These are phyloP conservation scores for Cetraspora pellucida DNA, from an alignment of 192 early-diverging fungal species.

Conservation along the genomic window DNA sequence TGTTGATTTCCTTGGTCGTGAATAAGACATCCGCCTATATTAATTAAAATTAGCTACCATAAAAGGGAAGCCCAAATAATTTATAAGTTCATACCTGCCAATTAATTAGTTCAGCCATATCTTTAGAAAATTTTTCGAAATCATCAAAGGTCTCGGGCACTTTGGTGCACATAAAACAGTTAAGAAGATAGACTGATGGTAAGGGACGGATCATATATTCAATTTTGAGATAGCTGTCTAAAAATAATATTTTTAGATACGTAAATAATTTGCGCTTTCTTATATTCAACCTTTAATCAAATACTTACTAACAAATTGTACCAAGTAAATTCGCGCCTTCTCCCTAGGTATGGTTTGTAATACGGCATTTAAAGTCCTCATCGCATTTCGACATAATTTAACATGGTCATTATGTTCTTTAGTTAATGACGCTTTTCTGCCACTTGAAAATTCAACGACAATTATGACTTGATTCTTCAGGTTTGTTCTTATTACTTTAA, in stretches of 20 bases:
- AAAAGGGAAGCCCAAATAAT: background rate
- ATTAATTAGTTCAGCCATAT: slow-evolving; percentile 6
- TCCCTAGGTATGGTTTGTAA: slow-evolving; percentile 3
- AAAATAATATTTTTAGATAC: slow-evolving; percentile 20
- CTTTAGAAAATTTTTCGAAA: slow-evolving; percentile 23
- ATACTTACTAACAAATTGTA: slow-evolving; percentile 27
- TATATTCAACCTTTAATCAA: slow-evolving; percentile 7
- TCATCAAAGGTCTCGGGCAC: slow-evolving; percentile 11
- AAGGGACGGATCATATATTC: slow-evolving; percentile 14
- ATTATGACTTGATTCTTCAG: slow-evolving; percentile 23
- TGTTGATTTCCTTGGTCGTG: slow-evolving; percentile 1
- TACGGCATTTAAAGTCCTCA: background rate
- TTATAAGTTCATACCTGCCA: slow-evolving; percentile 26
- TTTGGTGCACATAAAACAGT: slow-evolving; percentile 8
- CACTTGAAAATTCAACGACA: slow-evolving; percentile 24
- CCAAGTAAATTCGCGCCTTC: slow-evolving; percentile 10
- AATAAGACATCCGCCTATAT: background rate
- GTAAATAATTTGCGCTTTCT: background rate
- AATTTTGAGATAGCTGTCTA: slow-evolving; percentile 5
- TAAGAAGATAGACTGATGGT: slow-evolving; percentile 16
- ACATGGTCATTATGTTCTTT: slow-evolving; percentile 16
- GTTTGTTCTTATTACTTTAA: slow-evolving; percentile 17
- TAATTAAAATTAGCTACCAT: slow-evolving; percentile 7
- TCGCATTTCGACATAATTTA: slow-evolving; percentile 25
- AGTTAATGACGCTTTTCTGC: slow-evolving; percentile 1